Evolutionary conservation across 345 rosid genomes (phyloP).

Genomic region (Eucalyptus pumila): DNA sequence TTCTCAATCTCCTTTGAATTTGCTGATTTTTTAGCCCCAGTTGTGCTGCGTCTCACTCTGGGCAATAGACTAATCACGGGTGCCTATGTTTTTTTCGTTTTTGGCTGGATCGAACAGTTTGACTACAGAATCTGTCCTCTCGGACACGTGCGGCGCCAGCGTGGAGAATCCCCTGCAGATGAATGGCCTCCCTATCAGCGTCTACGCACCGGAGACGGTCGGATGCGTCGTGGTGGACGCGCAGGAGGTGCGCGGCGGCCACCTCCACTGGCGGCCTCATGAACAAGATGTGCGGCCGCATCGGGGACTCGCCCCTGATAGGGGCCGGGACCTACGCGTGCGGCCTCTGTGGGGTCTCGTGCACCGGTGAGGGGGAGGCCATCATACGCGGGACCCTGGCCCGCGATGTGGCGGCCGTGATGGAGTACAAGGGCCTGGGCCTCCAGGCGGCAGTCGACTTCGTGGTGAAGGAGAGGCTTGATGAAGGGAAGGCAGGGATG

Average conservation of each 20-base stretch:
- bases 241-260: constrained; percentile 70
- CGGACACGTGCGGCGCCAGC: constrained; percentile 38
- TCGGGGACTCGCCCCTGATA: constrained; percentile 95
- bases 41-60: not conserved
- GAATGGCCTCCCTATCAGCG: constrained; percentile 90
- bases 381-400: constrained; percentile 82
- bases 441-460: constrained; percentile 76
- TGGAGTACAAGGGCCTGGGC: constrained; percentile 85
- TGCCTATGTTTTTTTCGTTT: not conserved
- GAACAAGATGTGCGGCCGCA: constrained; percentile 85
- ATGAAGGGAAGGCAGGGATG: constrained; percentile 76
- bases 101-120: constrained; percentile 31
- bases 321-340: constrained; percentile 93
- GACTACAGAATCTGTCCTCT: constrained; percentile 61
- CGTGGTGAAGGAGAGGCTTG: constrained; percentile 63
- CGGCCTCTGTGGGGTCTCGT: constrained; percentile 67
- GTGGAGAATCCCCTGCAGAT: constrained; percentile 46
- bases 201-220: constrained; percentile 89
- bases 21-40: not conserved
- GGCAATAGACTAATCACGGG: not conserved
- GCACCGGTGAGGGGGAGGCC: constrained; percentile 98
- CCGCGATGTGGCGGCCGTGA: constrained; percentile 87
- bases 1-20: not conserved
- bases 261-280: constrained; percentile 94
- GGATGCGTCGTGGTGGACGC: constrained; percentile 90